Evolutionary conservation across 2,329 filamentous ascomycete species (phyloP).

Genomic region (Penicillium sp.): DNA sequence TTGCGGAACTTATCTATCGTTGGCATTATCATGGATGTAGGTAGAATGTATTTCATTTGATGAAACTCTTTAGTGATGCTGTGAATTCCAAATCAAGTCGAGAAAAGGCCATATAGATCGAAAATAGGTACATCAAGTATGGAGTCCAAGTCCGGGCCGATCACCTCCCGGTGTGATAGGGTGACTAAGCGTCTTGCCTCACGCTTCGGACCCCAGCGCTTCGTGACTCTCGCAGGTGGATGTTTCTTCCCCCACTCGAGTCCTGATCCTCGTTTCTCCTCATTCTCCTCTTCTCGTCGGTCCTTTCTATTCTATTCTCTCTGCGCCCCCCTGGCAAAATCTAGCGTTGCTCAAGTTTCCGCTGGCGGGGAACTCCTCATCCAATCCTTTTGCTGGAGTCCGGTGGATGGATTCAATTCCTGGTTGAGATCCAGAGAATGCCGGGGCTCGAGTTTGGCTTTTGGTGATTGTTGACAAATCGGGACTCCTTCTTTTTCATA

Average conservation of each 20-base stretch:
- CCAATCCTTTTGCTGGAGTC: conserved; percentile 5
- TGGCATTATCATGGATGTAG: too few species aligned
- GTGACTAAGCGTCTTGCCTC: conserved; percentile 13
- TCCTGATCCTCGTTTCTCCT: conserved; percentile 10
- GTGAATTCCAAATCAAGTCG: too few species aligned
- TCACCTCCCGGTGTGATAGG: conserved; percentile 14
- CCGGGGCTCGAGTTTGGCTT: not conserved
- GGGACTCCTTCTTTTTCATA: conserved; percentile 6
- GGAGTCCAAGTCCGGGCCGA: conserved; percentile 2
- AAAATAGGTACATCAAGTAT: too few species aligned
- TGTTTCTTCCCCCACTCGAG: conserved; percentile 5
- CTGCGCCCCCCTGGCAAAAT: conserved; percentile 1
- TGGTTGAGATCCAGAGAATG: not conserved
- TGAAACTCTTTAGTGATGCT: too few species aligned
- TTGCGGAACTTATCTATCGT: too few species aligned
- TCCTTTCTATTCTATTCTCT: not conserved
- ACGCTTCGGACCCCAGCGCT: conserved; percentile 5
- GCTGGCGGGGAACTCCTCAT: conserved; percentile 20
- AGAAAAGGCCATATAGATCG: not conserved
- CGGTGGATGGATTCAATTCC: conserved; percentile 17
- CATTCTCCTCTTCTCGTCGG: conserved; percentile 13
- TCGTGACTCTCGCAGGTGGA: conserved; percentile 9
- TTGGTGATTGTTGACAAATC: not conserved
- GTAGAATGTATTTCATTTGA: too few species aligned
- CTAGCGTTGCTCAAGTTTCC: conserved; percentile 15